Evolutionary conservation across 345 rosid genomes (phyloP).

Genomic region (Eucalyptus cloeziana): DNA sequence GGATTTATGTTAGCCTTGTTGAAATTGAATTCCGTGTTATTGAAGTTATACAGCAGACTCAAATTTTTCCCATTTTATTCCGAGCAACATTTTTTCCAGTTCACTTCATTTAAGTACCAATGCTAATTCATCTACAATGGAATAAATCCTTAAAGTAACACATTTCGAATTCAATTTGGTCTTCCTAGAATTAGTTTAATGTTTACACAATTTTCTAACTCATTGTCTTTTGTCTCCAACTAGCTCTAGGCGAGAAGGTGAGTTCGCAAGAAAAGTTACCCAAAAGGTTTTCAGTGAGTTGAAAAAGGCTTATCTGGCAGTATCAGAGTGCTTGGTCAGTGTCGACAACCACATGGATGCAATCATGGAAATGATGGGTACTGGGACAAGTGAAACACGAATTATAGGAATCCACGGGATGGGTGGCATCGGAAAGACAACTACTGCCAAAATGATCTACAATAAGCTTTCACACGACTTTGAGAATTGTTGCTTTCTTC

Average conservation of each 20-base stretch:
- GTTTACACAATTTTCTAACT: background rate
- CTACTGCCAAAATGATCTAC: background rate
- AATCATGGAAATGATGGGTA: background rate
- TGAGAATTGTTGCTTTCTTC: rapidly evolving
- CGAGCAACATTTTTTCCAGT: too few relatives aligned
- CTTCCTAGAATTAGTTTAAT: too few relatives aligned
- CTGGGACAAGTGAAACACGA: background rate
- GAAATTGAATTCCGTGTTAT: too few relatives aligned
- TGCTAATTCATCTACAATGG: background rate
- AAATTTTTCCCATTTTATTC: too few relatives aligned
- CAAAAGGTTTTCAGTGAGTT: rapidly evolving
- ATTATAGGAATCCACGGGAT: background rate
- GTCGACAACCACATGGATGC: background rate
- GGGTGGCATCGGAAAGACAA: background rate
- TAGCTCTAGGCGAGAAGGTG: background rate
- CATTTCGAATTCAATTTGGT: too few relatives aligned
- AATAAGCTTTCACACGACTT: rapidly evolving
- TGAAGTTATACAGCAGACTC: too few relatives aligned
- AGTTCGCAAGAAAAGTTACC: rapidly evolving
- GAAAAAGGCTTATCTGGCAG: rapidly evolving
- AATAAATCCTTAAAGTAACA: too few relatives aligned
- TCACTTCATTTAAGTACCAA: background rate
- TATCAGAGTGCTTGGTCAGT: background rate
- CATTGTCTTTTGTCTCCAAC: rapidly evolving
- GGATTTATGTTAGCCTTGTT: too few relatives aligned